Base-by-base conservation (phyloP, 1,139 yeast species). In the Taiozyma sp. region DNA sequence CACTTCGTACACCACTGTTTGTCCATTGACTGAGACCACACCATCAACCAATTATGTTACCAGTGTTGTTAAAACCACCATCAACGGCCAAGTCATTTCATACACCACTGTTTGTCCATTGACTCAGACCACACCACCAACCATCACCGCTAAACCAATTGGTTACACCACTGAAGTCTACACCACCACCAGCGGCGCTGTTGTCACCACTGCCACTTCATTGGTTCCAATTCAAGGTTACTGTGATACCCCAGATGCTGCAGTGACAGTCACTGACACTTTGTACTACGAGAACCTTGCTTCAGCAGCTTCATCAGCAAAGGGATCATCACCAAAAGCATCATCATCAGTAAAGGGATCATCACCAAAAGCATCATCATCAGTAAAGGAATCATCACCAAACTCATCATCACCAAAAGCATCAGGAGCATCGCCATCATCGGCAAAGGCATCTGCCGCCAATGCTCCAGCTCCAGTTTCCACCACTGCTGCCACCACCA, bases 51-150 rank as follows among this genome's bases (percentile, higher is more conserved):
- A 19, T 2, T 19, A 19, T 19, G 19, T 19, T 2, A 19, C 19
- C 19, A 19, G 58, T 9, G 56, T 59, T 3, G 57, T 57, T 41
- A 55, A 61, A 1, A 50, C 59, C 19, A 56, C 56, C 22, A 47
- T 49, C 28, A 24, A 50, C 40, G 46, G 50, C 29, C 32, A 46
- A 29, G 53, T 49, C 3, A 50, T 51, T 14, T 46, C 48, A 4
- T 58, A 58, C 48, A 58, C 64, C 22, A 58, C 63, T 1, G 56
- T 49, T 50, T 58, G 62, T 28, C 63, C 62, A 50, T 35, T 56
- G 9, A 37, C 51, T 1, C 22, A 32, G 6, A n/a, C 34, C 34
- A 10, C 34, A 30, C 43, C 44, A 40, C 41, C 41, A 11, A 56
- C 55, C 46, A 54, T 46, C 21, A 10, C 47, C 4, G 48, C 28